Evolutionary conservation across 768 basidiomycete species (phyloP).

Genomic region (Boletus rubescentipes): DNA sequence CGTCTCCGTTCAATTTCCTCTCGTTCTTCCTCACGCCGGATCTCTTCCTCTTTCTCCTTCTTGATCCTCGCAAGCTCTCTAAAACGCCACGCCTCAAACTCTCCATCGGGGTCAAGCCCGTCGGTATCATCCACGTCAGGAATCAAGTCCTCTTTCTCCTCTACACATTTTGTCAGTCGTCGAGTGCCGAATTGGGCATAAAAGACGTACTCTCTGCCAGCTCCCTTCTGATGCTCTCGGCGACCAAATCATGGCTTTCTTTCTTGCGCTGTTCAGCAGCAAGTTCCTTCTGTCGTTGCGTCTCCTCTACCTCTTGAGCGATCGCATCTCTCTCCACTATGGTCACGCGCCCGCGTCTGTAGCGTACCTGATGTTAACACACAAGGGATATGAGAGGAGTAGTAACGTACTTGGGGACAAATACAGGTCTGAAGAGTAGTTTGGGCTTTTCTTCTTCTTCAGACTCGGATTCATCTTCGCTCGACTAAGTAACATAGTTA

Average conservation of each 20-base stretch:
- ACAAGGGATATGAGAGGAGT: not conserved
- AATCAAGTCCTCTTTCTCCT: constrained; percentile 81
- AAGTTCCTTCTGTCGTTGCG: constrained; percentile 61
- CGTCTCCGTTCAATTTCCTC: constrained; percentile 91
- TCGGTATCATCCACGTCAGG: constrained; percentile 96
- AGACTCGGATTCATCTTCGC: constrained; percentile 79
- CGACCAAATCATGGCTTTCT: constrained; percentile 90
- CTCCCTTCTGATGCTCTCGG: constrained; percentile 90
- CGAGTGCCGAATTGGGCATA: not conserved
- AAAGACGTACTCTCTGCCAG: constrained; percentile 78
- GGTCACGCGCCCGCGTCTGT: constrained; percentile 74
- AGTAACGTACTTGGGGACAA: constrained; percentile 82
- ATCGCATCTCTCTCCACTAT: constrained; percentile 67
- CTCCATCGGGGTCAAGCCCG: constrained; percentile 80
- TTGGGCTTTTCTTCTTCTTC: constrained; percentile 78
- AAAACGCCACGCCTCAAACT: constrained; percentile 96
- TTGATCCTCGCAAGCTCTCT: constrained; percentile 93
- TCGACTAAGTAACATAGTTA: constrained; percentile 52
- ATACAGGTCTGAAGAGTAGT: constrained; percentile 85
- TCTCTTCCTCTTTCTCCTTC: constrained; percentile 87
- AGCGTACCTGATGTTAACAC: constrained; percentile 6
- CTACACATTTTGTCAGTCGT: constrained; percentile 40
- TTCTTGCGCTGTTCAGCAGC: constrained; percentile 82
- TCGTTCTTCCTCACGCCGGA: constrained; percentile 77
- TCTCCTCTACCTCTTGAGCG: constrained; percentile 74